These are phyloP conservation scores for Pelargonium nanum DNA, from an alignment of 345 rosid species.

Conservation along the genomic window DNA sequence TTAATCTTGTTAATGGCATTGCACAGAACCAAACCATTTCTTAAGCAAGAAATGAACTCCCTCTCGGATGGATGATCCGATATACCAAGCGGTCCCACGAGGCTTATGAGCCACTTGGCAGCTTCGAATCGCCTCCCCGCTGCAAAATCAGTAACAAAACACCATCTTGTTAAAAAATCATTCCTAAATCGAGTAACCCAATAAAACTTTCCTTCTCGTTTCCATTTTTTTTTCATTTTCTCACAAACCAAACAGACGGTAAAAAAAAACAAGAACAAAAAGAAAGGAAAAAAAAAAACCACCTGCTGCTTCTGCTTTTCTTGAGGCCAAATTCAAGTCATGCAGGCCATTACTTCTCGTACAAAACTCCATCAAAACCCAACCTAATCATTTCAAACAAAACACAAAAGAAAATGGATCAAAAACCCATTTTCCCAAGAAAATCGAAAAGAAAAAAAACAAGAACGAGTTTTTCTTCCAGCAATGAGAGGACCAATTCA, in stretches of 20 bases:
- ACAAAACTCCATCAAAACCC: constrained; percentile 33
- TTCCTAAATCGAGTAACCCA: background rate
- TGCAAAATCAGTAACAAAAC: constrained; percentile 15
- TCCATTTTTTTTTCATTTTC: background rate
- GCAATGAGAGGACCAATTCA: background rate
- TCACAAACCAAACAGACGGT: background rate
- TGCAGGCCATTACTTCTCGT: constrained; percentile 43
- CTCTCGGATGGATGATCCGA: constrained; percentile 63
- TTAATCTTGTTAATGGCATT: constrained; percentile 76
- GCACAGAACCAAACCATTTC: constrained; percentile 74
- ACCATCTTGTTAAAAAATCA: background rate
- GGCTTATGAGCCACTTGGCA: constrained; percentile 55
- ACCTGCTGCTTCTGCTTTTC: constrained; percentile 96
- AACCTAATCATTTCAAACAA: background rate
- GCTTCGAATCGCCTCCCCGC: constrained; percentile 72
- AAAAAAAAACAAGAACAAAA: background rate
- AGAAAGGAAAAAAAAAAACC: constrained; percentile 1
- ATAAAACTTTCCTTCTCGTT: background rate
- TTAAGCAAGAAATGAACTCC: constrained; percentile 77
- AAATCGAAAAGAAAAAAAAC: no score
- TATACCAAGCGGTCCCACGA: constrained; percentile 61
- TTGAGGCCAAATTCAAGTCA: constrained; percentile 60
- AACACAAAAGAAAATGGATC: background rate
- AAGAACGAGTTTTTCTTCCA: background rate
- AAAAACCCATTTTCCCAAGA: background rate